Base-by-base conservation (phyloP, 352 stramenopile genomes). In the Phytopythium montanum region DNA sequence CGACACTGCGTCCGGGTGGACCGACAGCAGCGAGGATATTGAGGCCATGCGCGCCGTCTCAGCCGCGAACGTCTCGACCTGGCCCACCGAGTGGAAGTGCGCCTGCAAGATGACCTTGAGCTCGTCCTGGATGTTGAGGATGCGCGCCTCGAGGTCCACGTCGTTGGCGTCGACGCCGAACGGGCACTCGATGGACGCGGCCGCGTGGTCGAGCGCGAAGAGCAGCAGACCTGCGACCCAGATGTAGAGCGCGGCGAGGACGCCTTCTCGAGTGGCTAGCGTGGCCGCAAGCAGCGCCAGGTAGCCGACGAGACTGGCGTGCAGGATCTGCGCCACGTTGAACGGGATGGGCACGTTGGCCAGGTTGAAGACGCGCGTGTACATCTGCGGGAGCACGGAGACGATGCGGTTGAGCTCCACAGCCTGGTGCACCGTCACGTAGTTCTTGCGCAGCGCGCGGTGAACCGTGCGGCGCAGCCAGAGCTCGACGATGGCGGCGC, bases 121-220 rank as follows among this genome's bases (percentile, higher is more conserved):
- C 61, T 83, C 74, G 45, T 85, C 68, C 52, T 87, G 76, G 48
- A 85, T 74, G 31, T 63, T 71, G 56, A 80, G 60, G 7, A 85
- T 74, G 25, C 66, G 64, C 21, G 65, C 54, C 62, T 87, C 71
- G 6, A 86, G 57, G 28, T 79, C 64, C 42, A 81, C 68, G 55
- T 72, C 67, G 44, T 82, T 76, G 1, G 69, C 55, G 46, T 73
- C 72, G 2, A 54, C 18, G 1, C 70, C 71, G 51, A 82, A 78
- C 14, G 75, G 75, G 54, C 60, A 81, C 61, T 90, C 80, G 46
- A 90, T 79, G 7, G 70, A 66, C 10, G 64, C 64, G 39, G 75
- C 76, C 8, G 85, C 59, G 4, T 67, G 68, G 25, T 87, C 76
- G 45, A 81, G 28, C 10, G 65, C 73, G 60, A 90, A 83, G 19